Percentiles rank a stretch among this genome's conserved stretches.
Conservation (phyloP, 2,329 filamentous ascomycete genomes). For the Monilinia aucupariae region DNA sequence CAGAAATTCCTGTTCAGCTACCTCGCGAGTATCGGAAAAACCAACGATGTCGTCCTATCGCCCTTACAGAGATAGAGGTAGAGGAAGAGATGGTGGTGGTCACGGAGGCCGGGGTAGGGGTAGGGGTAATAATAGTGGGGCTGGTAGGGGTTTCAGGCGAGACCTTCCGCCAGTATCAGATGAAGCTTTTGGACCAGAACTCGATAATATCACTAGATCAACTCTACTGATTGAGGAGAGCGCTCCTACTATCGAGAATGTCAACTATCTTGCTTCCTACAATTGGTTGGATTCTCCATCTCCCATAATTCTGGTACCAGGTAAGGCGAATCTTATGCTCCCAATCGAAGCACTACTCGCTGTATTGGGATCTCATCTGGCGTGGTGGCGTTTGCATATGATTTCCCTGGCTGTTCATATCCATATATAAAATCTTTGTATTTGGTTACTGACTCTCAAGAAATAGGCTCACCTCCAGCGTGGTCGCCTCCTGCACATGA, state of each 20-base stretch:
- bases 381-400: too few relatives aligned
- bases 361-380: neutral
- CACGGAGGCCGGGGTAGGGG: neutral
- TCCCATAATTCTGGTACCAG: conserved; percentile 43
- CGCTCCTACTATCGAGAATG: conserved; percentile 36
- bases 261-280: conserved; percentile 45
- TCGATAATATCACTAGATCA: conserved; percentile 23
- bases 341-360: neutral
- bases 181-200: conserved; percentile 18
- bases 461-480: conserved; percentile 43
- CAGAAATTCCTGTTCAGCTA: neutral
- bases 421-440: neutral
- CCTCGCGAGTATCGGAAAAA: too few relatives aligned
- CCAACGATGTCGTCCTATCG: neutral
- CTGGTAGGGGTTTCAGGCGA: neutral
- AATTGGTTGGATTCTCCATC: conserved; percentile 42
- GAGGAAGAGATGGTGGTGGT: too few relatives aligned
- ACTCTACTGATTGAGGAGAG: conserved; percentile 25
- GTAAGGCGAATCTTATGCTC: conserved; percentile 32
- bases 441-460: neutral
- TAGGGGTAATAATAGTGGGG: conserved; percentile 1
- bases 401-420: neutral
- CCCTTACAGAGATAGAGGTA: neutral
- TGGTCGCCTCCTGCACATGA: conserved; percentile 43
- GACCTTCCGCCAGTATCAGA: conserved; percentile 7